phyloP scores from a whole-genome alignment of 441 rosid species.

The Omphalea diandra region DNA sequence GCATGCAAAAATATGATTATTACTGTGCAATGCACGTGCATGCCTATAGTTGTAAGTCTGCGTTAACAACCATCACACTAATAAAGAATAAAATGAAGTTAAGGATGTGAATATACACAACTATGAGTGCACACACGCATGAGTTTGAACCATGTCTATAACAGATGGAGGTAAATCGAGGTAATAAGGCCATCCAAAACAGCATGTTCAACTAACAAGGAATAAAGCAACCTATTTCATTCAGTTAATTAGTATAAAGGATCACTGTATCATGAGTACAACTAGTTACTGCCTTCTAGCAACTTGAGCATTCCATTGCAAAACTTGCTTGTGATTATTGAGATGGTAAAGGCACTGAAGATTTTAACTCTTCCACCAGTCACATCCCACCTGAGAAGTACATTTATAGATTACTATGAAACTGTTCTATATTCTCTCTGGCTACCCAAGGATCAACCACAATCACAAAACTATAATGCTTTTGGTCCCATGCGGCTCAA shows the following conservation, averaged over 20 bases:
- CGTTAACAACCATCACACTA: background rate
- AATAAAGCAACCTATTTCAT: slow-evolving; percentile 12
- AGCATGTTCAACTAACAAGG: background rate
- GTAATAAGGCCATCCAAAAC: background rate
- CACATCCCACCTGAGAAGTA: slow-evolving; percentile 10
- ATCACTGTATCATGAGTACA: slow-evolving; percentile 2
- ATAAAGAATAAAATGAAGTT: background rate
- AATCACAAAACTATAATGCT: background rate
- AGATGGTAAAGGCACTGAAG: background rate
- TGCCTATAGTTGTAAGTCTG: background rate
- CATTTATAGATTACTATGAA: background rate
- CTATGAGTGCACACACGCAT: background rate
- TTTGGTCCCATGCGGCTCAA: slow-evolving; percentile 25
- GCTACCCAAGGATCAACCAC: slow-evolving; percentile 8
- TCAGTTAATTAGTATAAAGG: slow-evolving; percentile 15
- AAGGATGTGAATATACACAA: too few relatives aligned
- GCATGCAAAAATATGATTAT: background rate
- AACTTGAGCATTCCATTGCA: background rate
- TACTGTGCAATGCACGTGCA: background rate
- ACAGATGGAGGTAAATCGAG: background rate
- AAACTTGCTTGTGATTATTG: slow-evolving; percentile 1
- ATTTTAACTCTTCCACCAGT: slow-evolving; percentile 4
- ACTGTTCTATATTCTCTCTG: slow-evolving; percentile 7
- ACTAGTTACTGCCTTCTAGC: slow-evolving; percentile 11
- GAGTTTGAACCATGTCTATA: background rate